A percentile compares a stretch with the other conserved stretches of the same genome.
phyloP scores from a whole-genome alignment of 441 rosid genomes.

The Dalechampia spathulata region DNA sequence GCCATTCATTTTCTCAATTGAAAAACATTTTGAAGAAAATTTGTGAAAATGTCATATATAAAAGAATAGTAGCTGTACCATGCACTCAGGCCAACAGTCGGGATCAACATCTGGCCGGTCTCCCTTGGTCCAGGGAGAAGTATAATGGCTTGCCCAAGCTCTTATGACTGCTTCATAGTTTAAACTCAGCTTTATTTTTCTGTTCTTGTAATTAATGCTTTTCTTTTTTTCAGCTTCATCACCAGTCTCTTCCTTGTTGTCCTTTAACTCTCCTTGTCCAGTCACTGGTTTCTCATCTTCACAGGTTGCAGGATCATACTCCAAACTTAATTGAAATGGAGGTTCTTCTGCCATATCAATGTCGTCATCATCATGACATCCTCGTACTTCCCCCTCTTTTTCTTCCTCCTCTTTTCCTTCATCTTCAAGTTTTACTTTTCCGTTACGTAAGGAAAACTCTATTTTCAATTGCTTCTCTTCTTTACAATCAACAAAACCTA shows the following conservation, averaged over 20 bases:
- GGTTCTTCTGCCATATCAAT: slow-evolving; percentile 34
- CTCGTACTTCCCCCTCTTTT: neutral
- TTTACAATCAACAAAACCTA: slow-evolving; percentile 44
- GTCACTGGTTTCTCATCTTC: slow-evolving; percentile 30
- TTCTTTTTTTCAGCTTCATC: slow-evolving; percentile 13
- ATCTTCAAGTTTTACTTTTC: slow-evolving; percentile 42
- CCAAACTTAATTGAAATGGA: slow-evolving; percentile 61
- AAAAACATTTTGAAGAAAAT: too few relatives aligned
- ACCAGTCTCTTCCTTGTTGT: slow-evolving; percentile 2
- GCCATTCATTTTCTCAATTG: too few relatives aligned
- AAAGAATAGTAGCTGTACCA: slow-evolving; percentile 31
- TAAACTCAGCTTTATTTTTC: slow-evolving; percentile 39
- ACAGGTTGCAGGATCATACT: slow-evolving; percentile 39
- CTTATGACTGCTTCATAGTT: slow-evolving; percentile 61
- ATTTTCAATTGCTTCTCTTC: slow-evolving; percentile 19
- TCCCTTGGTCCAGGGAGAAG: slow-evolving; percentile 71
- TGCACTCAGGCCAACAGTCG: slow-evolving; percentile 38
- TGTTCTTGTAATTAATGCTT: slow-evolving; percentile 23
- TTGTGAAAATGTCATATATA: neutral
- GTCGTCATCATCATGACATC: slow-evolving; percentile 12
- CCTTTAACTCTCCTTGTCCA: slow-evolving; percentile 5
- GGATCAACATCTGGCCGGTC: slow-evolving; percentile 54
- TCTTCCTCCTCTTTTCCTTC: slow-evolving; percentile 35
- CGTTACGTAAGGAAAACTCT: slow-evolving; percentile 16
- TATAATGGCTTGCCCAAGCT: slow-evolving; percentile 59